Conservation (phyloP, 352 stramenopile species). For the Pythium plurisporium region DNA sequence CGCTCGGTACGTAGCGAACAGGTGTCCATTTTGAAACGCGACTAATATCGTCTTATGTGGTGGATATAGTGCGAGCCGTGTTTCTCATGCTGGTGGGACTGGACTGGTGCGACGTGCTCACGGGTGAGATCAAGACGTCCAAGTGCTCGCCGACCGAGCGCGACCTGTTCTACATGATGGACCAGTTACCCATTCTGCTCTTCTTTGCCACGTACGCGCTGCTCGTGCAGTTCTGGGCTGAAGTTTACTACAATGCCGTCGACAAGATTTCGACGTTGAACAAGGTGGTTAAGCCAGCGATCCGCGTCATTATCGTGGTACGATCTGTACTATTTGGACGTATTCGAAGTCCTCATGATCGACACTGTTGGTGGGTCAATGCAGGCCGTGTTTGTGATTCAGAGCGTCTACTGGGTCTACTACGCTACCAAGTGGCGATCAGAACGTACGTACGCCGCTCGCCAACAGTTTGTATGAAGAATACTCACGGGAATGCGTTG, state of each 20-base stretch:
- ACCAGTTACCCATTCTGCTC: conserved; percentile 76
- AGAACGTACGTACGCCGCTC: conserved; percentile 44
- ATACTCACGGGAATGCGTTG: too few species aligned
- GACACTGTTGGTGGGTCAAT: neutral
- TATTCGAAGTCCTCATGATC: neutral
- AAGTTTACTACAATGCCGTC: conserved; percentile 88
- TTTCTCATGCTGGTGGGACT: conserved; percentile 72
- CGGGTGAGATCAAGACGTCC: conserved; percentile 51
- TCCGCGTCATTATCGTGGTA: conserved; percentile 61
- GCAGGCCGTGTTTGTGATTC: conserved; percentile 54
- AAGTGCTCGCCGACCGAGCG: conserved; percentile 57
- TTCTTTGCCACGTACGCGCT: conserved; percentile 82
- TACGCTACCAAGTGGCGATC: conserved; percentile 68
- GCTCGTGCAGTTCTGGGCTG: conserved; percentile 84
- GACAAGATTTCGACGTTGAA: conserved; percentile 61
- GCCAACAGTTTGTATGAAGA: neutral
- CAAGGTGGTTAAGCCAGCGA: conserved; percentile 62
- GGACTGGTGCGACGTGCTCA: conserved; percentile 81
- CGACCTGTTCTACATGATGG: conserved; percentile 83
- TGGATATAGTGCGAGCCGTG: conserved; percentile 41
- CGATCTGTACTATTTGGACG: neutral
- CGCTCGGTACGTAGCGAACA: conserved; percentile 33
- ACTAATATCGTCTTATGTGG: neutral
- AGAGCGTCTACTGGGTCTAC: conserved; percentile 74
- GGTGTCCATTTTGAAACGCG: neutral